Base-by-base conservation (phyloP, 2,329 filamentous ascomycete genomes). In the Talaromyces rugulosus region DNA sequence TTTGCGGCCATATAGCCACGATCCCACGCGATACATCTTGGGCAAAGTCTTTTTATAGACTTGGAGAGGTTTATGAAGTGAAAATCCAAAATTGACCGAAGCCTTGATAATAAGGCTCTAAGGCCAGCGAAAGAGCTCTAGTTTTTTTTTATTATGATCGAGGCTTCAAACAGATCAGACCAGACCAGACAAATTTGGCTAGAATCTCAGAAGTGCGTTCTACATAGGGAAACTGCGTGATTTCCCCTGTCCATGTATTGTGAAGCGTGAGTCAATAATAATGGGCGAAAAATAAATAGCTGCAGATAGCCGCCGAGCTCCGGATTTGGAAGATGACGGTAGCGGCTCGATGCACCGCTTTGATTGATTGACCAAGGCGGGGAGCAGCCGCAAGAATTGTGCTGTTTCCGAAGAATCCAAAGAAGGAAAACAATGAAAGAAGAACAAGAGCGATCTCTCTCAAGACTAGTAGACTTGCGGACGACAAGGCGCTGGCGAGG, bases 1-100 rank as follows among this genome's bases (percentile, higher is more conserved):
- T 70, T 76, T 76, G 63, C 77, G 78, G 70, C 73, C 74, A 63
- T 77, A 78, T n/a, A 80, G 70, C 78, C 78, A 80, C 59, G 76
- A 76, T 59, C 77, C 77, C 59, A 79, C 71, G 55, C 73, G 70
- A 59, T 77, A 68, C 77, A 79, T 79, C n/a, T 53, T 31, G 23
- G 50, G 2, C 8, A 23, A 12, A 8, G 8, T 12, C 28, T 53
- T 16, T 31, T 30, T 16, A 52, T 27, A n/a, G 28, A 30, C 12
- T 12, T n/a, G 14, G 27, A 28, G 11, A n/a, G 16, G 11, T 53
- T 23, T 12, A 47, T 27, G 23, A 27, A 9, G n/a, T 11, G 18
- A 40, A 18, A 47, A 18, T 47, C 44, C 5, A 9, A 47, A 27
- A 47, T 47, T 27, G 44, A 44, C 5, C 44, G 11, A 5, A 27